Conservation (phyloP, 2,329 filamentous ascomycete genomes). For the Sporothrix phasma region DNA sequence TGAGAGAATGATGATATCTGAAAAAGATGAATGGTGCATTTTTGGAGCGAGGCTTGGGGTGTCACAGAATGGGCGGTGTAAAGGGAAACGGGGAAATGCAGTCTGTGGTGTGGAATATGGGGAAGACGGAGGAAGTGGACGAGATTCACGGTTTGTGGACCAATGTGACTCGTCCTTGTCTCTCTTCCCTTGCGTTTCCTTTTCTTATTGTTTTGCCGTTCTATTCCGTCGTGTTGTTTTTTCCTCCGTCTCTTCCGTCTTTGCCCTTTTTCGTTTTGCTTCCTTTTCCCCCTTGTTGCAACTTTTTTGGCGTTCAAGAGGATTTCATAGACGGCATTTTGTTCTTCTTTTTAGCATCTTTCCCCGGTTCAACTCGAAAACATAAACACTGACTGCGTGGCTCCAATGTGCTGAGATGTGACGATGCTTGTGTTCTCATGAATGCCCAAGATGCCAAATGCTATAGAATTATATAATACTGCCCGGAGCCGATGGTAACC, state of each 20-base stretch:
- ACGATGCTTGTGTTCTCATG: not conserved
- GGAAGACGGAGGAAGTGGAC: not conserved
- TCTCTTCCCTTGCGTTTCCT: not conserved
- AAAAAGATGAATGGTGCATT: not conserved
- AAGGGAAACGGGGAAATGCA: not conserved
- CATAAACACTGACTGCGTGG: no score
- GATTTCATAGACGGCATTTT: conserved; percentile 20
- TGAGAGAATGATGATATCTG: not conserved
- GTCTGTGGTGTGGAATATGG: not conserved
- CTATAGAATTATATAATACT: not conserved
- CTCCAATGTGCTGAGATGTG: not conserved
- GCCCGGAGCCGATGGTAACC: not conserved
- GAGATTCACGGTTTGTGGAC: not conserved
- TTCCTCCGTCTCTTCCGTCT: not conserved
- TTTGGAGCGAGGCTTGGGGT: not conserved
- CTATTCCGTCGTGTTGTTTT: not conserved
- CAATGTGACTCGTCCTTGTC: not conserved
- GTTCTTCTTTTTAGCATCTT: conserved; percentile 1
- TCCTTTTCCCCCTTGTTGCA: not conserved
- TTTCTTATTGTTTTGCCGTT: not conserved
- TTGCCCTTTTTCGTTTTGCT: not conserved
- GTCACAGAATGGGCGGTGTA: not conserved
- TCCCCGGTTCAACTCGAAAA: not conserved
- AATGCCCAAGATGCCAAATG: not conserved
- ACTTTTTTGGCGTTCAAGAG: conserved; percentile 18